Evolutionary conservation across 2,329 filamentous ascomycete species (phyloP).

Genomic region (Sarocladiaceae sp.): DNA sequence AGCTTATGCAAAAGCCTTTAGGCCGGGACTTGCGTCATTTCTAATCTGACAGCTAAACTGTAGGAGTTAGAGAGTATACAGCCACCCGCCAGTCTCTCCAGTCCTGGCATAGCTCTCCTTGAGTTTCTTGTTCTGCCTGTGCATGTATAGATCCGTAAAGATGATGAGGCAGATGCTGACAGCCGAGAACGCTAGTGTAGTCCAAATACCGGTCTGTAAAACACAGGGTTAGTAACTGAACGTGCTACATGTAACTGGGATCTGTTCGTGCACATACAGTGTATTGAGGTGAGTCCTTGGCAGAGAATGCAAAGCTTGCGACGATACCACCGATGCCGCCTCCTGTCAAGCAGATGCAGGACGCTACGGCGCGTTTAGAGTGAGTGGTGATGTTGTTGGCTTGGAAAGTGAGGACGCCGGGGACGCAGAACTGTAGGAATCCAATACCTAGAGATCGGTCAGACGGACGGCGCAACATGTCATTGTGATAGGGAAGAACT

Average conservation of each 20-base stretch:
- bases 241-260: not conserved
- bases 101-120: not conserved
- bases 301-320: not conserved
- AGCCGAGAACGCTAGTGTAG: not conserved
- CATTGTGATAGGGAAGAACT: not conserved
- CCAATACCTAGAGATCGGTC: not conserved
- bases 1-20: no score
- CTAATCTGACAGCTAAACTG: no score
- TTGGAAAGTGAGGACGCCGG: conserved; percentile 16
- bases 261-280: not conserved
- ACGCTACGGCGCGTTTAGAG: conserved; percentile 22
- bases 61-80: conserved; percentile 1
- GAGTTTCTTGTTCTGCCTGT: conserved; percentile 2
- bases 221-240: not conserved
- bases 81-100: not conserved
- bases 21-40: no score
- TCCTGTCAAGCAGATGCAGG: conserved; percentile 6
- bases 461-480: not conserved
- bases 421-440: conserved; percentile 1
- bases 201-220: not conserved
- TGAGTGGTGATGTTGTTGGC: conserved; percentile 28
- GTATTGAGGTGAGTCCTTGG: not conserved
- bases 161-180: conserved; percentile 1
- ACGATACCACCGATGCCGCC: conserved; percentile 1
- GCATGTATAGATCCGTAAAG: conserved; percentile 1